A percentile compares a stretch with the other conserved stretches of the same genome.
phyloP scores from a whole-genome alignment of 768 basidiomycete genomes.

The Hygrocybe coccinea region DNA sequence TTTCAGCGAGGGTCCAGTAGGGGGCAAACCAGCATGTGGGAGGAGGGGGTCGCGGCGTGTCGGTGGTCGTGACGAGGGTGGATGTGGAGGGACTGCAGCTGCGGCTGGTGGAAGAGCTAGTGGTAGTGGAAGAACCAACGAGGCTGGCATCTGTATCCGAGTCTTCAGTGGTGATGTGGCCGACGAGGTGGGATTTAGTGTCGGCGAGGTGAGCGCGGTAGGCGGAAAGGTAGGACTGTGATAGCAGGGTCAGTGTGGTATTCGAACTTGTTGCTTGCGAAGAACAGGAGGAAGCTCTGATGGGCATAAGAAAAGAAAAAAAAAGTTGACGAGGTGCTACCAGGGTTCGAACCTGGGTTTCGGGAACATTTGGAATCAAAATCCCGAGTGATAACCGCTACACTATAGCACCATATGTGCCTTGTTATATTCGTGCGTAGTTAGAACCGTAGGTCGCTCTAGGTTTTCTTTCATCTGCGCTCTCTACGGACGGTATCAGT shows the following conservation, averaged over 20 bases:
- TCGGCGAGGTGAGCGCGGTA: background rate
- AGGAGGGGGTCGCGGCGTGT: conserved; percentile 24
- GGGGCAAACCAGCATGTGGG: conserved; percentile 21
- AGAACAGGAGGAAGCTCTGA: no score
- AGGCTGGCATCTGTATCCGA: background rate
- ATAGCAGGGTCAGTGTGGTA: background rate
- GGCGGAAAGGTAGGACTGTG: background rate
- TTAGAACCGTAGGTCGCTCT: no score
- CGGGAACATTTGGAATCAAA: conserved; percentile 5
- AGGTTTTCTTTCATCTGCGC: no score
- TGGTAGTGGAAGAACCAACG: background rate
- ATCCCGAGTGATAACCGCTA: conserved; percentile 13
- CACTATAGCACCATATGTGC: conserved; percentile 6
- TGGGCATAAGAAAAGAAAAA: no score
- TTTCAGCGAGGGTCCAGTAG: conserved; percentile 67
- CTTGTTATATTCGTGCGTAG: background rate
- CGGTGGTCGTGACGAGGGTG: conserved; percentile 15
- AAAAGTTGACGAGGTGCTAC: conserved; percentile 1
- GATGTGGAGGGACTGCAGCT: no score
- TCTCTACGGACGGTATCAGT: no score
- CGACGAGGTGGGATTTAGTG: background rate
- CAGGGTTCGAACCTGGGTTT: conserved; percentile 12
- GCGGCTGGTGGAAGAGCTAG: background rate
- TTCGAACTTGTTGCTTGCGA: no score
- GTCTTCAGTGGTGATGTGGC: background rate